Evolutionary conservation across 2,329 filamentous ascomycete species (phyloP).

Genomic region (Fusarium liriodendri): DNA sequence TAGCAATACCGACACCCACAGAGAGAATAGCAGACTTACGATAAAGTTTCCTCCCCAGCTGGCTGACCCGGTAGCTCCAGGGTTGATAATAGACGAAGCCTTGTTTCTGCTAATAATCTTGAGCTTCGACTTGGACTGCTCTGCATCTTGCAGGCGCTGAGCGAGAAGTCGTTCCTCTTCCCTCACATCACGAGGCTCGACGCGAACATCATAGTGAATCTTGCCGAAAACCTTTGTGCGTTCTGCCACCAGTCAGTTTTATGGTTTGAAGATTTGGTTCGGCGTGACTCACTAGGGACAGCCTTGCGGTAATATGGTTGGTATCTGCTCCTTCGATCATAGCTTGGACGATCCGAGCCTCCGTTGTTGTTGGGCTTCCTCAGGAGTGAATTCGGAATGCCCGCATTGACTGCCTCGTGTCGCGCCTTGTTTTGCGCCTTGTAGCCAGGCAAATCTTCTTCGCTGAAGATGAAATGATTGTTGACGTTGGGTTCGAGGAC

Average conservation of each 20-base stretch:
- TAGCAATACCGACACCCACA: conserved; percentile 19
- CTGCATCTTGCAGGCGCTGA: conserved; percentile 65
- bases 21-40: conserved; percentile 56
- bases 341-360: conserved; percentile 58
- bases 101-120: conserved; percentile 62
- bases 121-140: conserved; percentile 61
- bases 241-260: conserved; percentile 62
- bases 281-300: conserved; percentile 73
- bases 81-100: conserved; percentile 66
- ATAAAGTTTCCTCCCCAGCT: conserved; percentile 63
- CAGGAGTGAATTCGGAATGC: conserved; percentile 69
- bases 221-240: conserved; percentile 81
- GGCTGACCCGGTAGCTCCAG: conserved; percentile 56
- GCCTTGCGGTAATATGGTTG: conserved; percentile 76
- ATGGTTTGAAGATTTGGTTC: not conserved
- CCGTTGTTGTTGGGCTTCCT: conserved; percentile 53
- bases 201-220: conserved; percentile 81
- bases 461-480: conserved; percentile 93
- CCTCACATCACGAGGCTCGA: conserved; percentile 77
- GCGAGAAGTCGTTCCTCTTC: conserved; percentile 74
- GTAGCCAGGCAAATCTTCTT: conserved; percentile 82
- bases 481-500: conserved; percentile 72
- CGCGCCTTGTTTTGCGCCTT: conserved; percentile 62
- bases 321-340: conserved; percentile 57
- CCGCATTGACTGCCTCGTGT: conserved; percentile 66